phyloP scores from a whole-genome alignment of 768 basidiomycete species.

The Tremella mesenterica region DNA sequence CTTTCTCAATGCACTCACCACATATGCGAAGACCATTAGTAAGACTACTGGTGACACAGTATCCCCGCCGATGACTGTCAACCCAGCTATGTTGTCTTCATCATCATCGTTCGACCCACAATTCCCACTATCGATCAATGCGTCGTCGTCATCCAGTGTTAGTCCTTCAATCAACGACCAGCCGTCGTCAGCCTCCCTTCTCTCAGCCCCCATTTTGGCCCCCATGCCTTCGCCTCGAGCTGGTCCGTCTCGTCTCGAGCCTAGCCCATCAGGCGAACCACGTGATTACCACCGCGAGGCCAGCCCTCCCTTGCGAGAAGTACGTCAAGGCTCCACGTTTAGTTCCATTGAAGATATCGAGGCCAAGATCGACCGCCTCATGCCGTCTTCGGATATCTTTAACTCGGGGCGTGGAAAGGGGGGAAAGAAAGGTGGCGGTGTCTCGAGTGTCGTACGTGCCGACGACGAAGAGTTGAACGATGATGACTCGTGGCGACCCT shows the following conservation, averaged over 20 bases:
- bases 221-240: not conserved
- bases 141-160: no score
- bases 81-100: not conserved
- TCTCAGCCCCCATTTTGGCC: not conserved
- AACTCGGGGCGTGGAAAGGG: constrained; percentile 44
- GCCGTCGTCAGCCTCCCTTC: not conserved
- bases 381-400: constrained; percentile 39
- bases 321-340: not conserved
- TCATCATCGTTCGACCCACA: constrained; percentile 2
- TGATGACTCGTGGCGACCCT: constrained; percentile 43
- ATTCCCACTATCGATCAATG: no score
- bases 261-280: not conserved
- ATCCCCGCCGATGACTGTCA: constrained; percentile 4
- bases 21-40: constrained; percentile 26
- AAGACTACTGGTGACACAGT: constrained; percentile 4
- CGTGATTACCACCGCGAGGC: not conserved
- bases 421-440: constrained; percentile 45
- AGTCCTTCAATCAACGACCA: no score
- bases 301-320: not conserved
- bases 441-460: constrained; percentile 39
- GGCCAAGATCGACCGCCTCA: constrained; percentile 21
- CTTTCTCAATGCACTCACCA: constrained; percentile 25
- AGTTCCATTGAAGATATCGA: constrained; percentile 2
- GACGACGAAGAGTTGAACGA: constrained; percentile 42
- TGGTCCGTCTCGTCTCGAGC: not conserved